Evolutionary conservation across 352 stramenopile species (phyloP).

Genomic region (Pythium plurisporium): DNA sequence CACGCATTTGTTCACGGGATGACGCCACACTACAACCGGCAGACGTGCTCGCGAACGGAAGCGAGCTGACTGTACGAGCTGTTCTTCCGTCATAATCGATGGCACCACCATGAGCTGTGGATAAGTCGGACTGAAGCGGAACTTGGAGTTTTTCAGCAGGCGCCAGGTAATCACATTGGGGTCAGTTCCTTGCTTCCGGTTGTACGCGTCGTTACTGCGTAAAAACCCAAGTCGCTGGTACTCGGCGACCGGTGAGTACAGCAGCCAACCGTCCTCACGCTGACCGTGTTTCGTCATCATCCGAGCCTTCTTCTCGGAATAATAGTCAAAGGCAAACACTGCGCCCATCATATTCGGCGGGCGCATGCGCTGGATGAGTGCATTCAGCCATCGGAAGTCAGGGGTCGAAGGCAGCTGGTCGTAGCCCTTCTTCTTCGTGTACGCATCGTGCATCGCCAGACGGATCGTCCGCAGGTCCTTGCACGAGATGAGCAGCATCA

Average conservation of each 20-base stretch:
- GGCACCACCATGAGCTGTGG: slow-evolving; percentile 94
- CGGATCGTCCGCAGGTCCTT: slow-evolving; percentile 79
- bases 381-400: slow-evolving; percentile 75
- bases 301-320: slow-evolving; percentile 59
- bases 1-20: slow-evolving; percentile 88
- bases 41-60: slow-evolving; percentile 93
- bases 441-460: slow-evolving; percentile 82
- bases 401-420: slow-evolving; percentile 70
- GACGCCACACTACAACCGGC: slow-evolving; percentile 91
- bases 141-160: slow-evolving; percentile 88
- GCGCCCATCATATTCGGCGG: slow-evolving; percentile 66
- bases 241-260: slow-evolving; percentile 78
- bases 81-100: slow-evolving; percentile 89
- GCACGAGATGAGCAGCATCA: slow-evolving; percentile 79
- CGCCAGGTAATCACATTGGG: slow-evolving; percentile 64
- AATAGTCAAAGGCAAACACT: slow-evolving; percentile 83
- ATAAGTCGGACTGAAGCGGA: slow-evolving; percentile 93
- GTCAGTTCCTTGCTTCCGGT: slow-evolving; percentile 19
- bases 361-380: slow-evolving; percentile 76
- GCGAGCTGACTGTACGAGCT: slow-evolving; percentile 80
- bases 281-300: slow-evolving; percentile 18
- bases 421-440: slow-evolving; percentile 78
- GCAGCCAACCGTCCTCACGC: slow-evolving; percentile 77
- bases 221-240: slow-evolving; percentile 84
- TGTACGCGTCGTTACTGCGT: slow-evolving; percentile 28